phyloP scores from a whole-genome alignment of 257 asterid species.

The Oldenlandia corymbosa region DNA sequence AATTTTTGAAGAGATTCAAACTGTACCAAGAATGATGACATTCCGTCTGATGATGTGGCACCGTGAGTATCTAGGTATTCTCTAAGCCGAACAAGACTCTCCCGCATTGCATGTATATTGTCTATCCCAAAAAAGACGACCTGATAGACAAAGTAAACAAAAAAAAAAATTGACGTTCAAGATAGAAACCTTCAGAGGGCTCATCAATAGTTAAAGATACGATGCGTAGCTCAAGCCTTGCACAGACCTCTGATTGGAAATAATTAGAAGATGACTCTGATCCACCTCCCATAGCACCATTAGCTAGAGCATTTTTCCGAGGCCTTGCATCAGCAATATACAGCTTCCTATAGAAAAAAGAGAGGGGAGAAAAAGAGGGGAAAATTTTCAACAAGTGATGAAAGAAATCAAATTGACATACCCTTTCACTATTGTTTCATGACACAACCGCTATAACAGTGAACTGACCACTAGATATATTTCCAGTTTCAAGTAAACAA shows the following conservation, averaged over 20 bases:
- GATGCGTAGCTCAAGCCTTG: constrained; percentile 13
- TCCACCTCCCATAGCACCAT: constrained; percentile 99
- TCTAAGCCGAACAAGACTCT: constrained; percentile 83
- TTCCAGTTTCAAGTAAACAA: background rate
- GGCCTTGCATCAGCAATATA: constrained; percentile 99
- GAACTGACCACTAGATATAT: background rate
- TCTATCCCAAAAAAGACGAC: constrained; percentile 96
- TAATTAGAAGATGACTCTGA: constrained; percentile 97
- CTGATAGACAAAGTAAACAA: constrained; percentile 35
- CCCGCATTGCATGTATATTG: constrained; percentile 96
- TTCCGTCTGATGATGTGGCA: constrained; percentile 87
- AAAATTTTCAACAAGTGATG: background rate
- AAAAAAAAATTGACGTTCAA: constrained; percentile 11
- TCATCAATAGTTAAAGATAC: background rate
- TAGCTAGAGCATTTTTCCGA: constrained; percentile 96
- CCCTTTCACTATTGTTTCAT: background rate
- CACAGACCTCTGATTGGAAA: constrained; percentile 85
- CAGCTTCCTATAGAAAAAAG: constrained; percentile 54
- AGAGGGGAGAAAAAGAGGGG: too few species aligned
- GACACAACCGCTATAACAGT: background rate
- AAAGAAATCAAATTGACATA: background rate
- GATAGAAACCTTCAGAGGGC: background rate
- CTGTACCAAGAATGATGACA: constrained; percentile 85
- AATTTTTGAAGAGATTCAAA: constrained; percentile 14
- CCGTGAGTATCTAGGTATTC: constrained; percentile 97